phyloP scores from a whole-genome alignment of 805 yeast genomes.

The Cyberlindnera subsufficiens region DNA sequence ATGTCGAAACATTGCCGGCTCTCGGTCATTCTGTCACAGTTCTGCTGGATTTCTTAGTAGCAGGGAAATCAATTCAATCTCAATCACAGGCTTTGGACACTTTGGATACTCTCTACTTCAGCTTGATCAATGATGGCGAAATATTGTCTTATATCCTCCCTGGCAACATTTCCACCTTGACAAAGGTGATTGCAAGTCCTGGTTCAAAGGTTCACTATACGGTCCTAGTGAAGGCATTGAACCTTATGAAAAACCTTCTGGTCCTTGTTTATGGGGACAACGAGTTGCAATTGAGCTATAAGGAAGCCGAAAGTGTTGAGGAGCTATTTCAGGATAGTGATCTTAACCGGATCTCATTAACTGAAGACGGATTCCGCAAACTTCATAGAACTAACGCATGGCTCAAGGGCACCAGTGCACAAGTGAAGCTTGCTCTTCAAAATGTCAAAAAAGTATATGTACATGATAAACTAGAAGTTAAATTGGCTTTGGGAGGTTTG shows the following conservation, averaged over 20 bases:
- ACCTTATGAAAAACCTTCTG: constrained; percentile 26
- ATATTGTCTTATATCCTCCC: constrained; percentile 43
- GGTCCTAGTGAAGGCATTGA: constrained; percentile 27
- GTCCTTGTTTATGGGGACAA: constrained; percentile 36
- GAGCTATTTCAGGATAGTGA: constrained; percentile 11
- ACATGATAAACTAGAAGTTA: constrained; percentile 30
- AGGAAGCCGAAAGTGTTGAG: constrained; percentile 16
- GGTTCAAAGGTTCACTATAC: constrained; percentile 32
- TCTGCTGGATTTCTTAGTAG: constrained; percentile 30
- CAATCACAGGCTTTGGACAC: constrained; percentile 30
- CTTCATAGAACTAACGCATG: constrained; percentile 43
- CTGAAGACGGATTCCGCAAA: constrained; percentile 16
- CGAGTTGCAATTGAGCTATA: constrained; percentile 25
- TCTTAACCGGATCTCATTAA: constrained; percentile 14
- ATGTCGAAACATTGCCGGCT: constrained; percentile 33
- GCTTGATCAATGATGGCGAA: constrained; percentile 40
- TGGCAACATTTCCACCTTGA: constrained; percentile 41
- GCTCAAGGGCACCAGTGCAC: constrained; percentile 48
- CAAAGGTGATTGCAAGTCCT: constrained; percentile 30
- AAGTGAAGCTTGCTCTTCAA: constrained; percentile 39
- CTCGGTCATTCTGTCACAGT: constrained; percentile 44
- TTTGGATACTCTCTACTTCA: constrained; percentile 28
- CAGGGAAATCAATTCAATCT: constrained; percentile 22
- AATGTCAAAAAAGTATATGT: constrained; percentile 18
- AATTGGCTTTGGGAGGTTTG: constrained; percentile 26